Conservation (phyloP, 2,329 filamentous ascomycete species). For the Talaromyces sp. region DNA sequence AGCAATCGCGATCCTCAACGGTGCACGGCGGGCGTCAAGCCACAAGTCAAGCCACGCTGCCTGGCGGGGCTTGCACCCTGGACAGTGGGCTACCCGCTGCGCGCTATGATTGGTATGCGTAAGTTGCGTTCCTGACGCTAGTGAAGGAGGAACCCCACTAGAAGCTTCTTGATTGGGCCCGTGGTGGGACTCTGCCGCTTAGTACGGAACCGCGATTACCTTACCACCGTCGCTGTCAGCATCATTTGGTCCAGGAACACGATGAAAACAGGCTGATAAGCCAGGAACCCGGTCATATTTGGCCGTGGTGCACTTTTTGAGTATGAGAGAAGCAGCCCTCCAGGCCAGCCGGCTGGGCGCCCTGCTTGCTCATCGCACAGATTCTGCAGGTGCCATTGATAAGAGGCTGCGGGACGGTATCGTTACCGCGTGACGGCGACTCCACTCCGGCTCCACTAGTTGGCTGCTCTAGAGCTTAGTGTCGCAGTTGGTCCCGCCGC, state of each 20-base stretch:
- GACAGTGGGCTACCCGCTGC: neutral
- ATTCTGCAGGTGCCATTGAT: neutral
- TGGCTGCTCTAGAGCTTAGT: neutral
- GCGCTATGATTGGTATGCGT: neutral
- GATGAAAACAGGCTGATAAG: neutral
- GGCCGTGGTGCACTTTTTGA: neutral
- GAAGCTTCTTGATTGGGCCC: neutral
- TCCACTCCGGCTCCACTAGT: neutral
- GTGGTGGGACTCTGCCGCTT: neutral
- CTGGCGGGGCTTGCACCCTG: neutral
- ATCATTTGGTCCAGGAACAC: neutral
- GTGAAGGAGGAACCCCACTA: neutral
- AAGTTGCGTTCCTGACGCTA: slow-evolving; percentile 9
- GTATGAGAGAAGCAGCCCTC: neutral
- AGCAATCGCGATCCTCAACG: neutral
- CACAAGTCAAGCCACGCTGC: neutral
- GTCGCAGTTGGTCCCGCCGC: neutral
- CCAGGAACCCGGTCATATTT: neutral
- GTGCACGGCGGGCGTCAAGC: neutral
- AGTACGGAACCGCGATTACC: neutral
- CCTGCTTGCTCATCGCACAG: neutral
- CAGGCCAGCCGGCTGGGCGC: neutral
- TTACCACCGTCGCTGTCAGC: neutral
- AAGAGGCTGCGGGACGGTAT: neutral
- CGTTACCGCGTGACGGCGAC: neutral